phyloP scores from a whole-genome alignment of 208 protist genomes.

The Zelonia costaricensis region DNA sequence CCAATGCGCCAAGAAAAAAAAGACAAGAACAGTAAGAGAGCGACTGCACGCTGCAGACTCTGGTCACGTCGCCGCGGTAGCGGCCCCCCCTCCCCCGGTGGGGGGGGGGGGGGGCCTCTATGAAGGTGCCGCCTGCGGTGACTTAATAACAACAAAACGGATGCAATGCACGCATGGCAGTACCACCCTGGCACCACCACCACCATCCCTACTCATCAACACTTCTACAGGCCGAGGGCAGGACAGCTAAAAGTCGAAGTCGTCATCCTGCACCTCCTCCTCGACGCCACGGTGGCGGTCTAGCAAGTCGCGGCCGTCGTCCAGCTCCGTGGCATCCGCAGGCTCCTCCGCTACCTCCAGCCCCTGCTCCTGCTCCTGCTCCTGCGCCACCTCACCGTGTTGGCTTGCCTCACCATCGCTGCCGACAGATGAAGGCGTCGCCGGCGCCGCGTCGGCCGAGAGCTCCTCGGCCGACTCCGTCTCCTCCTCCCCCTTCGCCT shows the following conservation, averaged over 20 bases:
- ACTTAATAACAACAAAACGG: no score
- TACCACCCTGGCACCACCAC: no score
- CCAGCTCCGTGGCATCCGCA: background rate
- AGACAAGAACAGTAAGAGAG: background rate
- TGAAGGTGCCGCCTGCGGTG: no score
- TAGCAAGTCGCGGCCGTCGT: slow-evolving; percentile 18
- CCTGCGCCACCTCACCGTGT: background rate
- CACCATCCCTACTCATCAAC: no score
- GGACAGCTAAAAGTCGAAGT: slow-evolving; percentile 35
- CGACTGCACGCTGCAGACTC: background rate
- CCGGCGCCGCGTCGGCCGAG: no score
- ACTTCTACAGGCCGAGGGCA: no score
- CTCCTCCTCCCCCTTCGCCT: background rate
- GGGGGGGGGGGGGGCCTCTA: no score
- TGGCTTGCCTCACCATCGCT: background rate
- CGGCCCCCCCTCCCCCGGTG: no score
- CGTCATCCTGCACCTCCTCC: slow-evolving; percentile 23
- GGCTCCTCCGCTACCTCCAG: background rate
- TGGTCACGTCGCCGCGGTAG: no score
- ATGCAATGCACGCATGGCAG: no score
- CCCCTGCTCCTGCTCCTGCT: background rate
- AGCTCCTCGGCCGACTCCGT: no score
- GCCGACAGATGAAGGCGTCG: background rate
- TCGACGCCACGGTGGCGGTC: slow-evolving; percentile 21
- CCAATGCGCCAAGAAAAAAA: background rate